phyloP scores from a whole-genome alignment of 148 eudicot species.

The Spergularia marina region DNA sequence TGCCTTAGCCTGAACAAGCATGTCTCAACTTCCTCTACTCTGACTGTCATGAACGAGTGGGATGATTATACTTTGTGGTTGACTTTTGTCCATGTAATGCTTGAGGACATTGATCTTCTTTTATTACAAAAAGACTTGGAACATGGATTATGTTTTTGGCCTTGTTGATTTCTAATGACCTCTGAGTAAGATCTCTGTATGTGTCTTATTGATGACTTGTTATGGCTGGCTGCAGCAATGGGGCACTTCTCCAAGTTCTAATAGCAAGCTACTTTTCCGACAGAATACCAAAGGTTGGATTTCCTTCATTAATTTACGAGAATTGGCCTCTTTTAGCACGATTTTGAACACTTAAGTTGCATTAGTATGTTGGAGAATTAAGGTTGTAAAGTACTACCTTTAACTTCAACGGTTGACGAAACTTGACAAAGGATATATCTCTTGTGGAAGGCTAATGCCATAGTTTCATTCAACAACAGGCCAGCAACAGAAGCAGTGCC shows the following conservation, averaged over 20 bases:
- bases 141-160: background rate
- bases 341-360: background rate
- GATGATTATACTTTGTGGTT: background rate
- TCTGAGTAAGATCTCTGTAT: background rate
- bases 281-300: slow-evolving; percentile 71
- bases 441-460: slow-evolving; percentile 84
- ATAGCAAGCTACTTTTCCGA: slow-evolving; percentile 76
- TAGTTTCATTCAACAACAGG: slow-evolving; percentile 95
- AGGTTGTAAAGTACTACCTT: slow-evolving; percentile 6
- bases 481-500: slow-evolving; percentile 99
- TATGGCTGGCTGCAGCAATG: slow-evolving; percentile 53
- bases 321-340: slow-evolving; percentile 2
- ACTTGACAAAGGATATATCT: slow-evolving; percentile 31
- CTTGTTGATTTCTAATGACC: background rate
- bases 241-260: slow-evolving; percentile 87
- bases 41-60: background rate
- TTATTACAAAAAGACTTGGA: background rate
- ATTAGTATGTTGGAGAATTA: slow-evolving; percentile 4
- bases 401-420: slow-evolving; percentile 20
- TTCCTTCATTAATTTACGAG: slow-evolving; percentile 14
- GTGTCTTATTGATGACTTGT: slow-evolving; percentile 7
- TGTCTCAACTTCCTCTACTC: background rate
- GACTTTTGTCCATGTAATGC: background rate
- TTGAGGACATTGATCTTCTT: background rate
- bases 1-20: background rate